Conservation (phyloP, 2,329 filamentous ascomycete genomes). For the Fonsecaea nubica region DNA sequence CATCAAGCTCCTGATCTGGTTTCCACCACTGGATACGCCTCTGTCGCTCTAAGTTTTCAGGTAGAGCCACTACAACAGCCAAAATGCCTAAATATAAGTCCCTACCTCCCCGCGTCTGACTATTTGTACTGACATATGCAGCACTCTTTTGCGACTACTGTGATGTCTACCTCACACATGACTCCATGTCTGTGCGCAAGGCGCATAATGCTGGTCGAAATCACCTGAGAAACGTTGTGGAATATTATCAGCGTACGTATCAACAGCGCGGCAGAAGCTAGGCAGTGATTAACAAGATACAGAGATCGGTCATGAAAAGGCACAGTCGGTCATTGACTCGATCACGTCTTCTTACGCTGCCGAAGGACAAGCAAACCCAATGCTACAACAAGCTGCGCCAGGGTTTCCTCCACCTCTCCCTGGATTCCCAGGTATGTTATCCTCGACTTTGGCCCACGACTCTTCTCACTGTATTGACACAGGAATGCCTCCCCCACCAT, state of each 20-base stretch:
- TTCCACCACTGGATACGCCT: not conserved
- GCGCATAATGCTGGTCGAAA: conserved; percentile 97
- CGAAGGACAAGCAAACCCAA: conserved; percentile 90
- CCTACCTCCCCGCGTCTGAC: conserved; percentile 24
- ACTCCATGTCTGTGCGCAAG: conserved; percentile 99
- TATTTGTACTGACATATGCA: conserved; percentile 47
- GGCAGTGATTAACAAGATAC: conserved; percentile 26
- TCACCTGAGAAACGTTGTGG: conserved; percentile 94
- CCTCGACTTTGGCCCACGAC: not conserved
- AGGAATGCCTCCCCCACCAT: conserved; percentile 63
- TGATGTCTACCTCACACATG: conserved; percentile 99
- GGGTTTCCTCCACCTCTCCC: conserved; percentile 63
- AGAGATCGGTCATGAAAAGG: conserved; percentile 99
- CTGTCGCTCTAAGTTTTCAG: not conserved
- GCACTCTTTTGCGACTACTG: conserved; percentile 93
- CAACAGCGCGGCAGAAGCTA: not conserved
- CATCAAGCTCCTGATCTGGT: not conserved
- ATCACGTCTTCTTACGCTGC: conserved; percentile 96
- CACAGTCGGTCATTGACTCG: conserved; percentile 96
- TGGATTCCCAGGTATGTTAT: conserved; percentile 64
- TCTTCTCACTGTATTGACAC: not conserved
- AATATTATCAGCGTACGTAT: conserved; percentile 89
- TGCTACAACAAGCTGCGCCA: conserved; percentile 68
- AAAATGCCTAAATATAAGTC: conserved; percentile 88
- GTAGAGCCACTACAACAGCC: not conserved